Conservation (phyloP, 768 basidiomycete species). For the Amanita exitialis region DNA sequence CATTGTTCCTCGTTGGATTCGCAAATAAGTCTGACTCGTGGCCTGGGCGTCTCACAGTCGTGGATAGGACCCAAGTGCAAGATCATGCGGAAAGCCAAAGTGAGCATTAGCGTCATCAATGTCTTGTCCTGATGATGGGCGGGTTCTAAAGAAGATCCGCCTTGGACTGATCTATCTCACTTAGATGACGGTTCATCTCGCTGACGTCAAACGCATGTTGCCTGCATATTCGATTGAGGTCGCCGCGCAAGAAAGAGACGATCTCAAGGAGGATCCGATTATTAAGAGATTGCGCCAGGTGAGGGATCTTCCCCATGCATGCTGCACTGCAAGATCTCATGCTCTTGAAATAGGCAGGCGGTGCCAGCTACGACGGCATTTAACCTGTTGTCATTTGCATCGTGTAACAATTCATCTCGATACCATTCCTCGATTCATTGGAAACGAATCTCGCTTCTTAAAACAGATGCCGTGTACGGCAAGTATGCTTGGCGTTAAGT, state of each 20-base stretch:
- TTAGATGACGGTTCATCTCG: slow-evolving; percentile 86
- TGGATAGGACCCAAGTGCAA: slow-evolving; percentile 82
- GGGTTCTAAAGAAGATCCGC: slow-evolving; percentile 23
- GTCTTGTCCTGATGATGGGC: slow-evolving; percentile 8
- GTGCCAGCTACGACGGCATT: slow-evolving; percentile 83
- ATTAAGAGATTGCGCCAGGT: slow-evolving; percentile 77
- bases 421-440: background rate
- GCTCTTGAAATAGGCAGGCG: slow-evolving; percentile 51
- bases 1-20: slow-evolving; percentile 12
- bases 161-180: slow-evolving; percentile 13
- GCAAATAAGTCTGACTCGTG: slow-evolving; percentile 14
- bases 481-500: background rate
- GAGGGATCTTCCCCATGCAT: slow-evolving; percentile 10
- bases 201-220: slow-evolving; percentile 78
- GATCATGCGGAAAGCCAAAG: slow-evolving; percentile 90
- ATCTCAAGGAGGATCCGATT: slow-evolving; percentile 84
- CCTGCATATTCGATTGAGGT: slow-evolving; percentile 82
- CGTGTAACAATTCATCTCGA: slow-evolving; percentile 6
- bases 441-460: background rate
- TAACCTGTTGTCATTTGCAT: slow-evolving; percentile 21
- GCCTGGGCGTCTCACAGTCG: slow-evolving; percentile 23
- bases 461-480: slow-evolving; percentile 1
- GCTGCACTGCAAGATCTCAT: background rate
- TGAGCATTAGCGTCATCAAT: slow-evolving; percentile 22
- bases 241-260: slow-evolving; percentile 71